Percentiles rank a stretch among this genome's conserved stretches.
phyloP scores from a whole-genome alignment of 305 asterid genomes.

The Fraxinus sp. region DNA sequence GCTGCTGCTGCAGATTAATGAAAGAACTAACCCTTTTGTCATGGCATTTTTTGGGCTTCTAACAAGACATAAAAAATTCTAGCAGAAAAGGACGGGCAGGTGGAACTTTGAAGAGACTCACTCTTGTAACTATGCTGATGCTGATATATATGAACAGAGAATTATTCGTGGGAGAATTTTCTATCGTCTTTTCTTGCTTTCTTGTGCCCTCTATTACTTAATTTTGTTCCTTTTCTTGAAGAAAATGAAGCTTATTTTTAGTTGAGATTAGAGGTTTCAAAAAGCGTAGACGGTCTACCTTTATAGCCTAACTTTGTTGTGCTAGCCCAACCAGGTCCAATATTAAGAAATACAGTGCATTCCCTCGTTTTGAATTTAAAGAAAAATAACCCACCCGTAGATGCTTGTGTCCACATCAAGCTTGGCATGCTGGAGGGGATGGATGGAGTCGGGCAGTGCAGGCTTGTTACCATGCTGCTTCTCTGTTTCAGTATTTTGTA shows the following conservation, averaged over 20 bases:
- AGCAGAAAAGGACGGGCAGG: not conserved
- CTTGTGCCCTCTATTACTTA: conserved; percentile 15
- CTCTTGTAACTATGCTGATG: not conserved
- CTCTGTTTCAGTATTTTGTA: too few relatives aligned
- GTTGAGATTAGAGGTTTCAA: not conserved
- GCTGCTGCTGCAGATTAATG: conserved; percentile 10
- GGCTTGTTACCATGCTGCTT: too few relatives aligned
- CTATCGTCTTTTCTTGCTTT: conserved; percentile 20
- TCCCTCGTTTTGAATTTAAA: too few relatives aligned
- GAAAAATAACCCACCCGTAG: too few relatives aligned
- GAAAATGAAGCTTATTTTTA: conserved; percentile 23
- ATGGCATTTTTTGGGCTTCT: conserved; percentile 45
- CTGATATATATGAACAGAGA: not conserved
- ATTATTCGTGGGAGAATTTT: conserved; percentile 26
- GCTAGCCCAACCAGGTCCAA: too few relatives aligned
- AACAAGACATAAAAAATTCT: conserved; percentile 25
- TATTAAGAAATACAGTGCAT: not conserved
- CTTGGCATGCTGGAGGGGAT: not conserved
- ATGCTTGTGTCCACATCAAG: not conserved
- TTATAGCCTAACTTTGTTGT: too few relatives aligned
- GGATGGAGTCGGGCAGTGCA: not conserved
- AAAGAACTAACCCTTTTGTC: conserved; percentile 38
- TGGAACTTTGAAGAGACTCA: not conserved
- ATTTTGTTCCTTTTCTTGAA: conserved; percentile 32
- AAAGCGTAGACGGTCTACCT: not conserved